phyloP scores from a whole-genome alignment of 176 grass and related monocot species.

The Metroxylon sagu region DNA sequence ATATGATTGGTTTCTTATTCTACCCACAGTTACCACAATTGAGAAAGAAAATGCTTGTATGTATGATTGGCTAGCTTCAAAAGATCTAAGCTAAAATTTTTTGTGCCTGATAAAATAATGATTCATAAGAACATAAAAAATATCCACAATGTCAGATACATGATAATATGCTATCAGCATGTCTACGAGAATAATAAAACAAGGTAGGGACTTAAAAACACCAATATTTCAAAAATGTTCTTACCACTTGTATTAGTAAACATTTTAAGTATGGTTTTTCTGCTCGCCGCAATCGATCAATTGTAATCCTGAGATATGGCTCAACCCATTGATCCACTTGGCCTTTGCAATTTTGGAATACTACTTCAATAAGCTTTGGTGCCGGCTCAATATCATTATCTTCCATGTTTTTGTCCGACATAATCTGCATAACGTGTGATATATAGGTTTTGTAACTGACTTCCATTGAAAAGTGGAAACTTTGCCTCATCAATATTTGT shows the following conservation, averaged over 20 bases:
- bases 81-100: too few relatives aligned
- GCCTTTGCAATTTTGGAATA: conserved; percentile 90
- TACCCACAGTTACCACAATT: too few relatives aligned
- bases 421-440: conserved; percentile 35
- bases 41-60: too few relatives aligned
- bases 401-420: conserved; percentile 67
- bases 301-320: conserved; percentile 56
- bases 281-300: conserved; percentile 50
- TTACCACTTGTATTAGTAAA: conserved; percentile 83
- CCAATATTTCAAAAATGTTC: background rate
- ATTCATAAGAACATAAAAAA: too few relatives aligned
- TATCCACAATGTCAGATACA: too few relatives aligned
- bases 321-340: conserved; percentile 77
- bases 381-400: conserved; percentile 86
- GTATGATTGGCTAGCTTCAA: too few relatives aligned
- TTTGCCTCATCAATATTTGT: too few relatives aligned
- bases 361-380: conserved; percentile 77
- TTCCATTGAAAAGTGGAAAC: too few relatives aligned
- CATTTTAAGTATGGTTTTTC: conserved; percentile 72
- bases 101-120: too few relatives aligned
- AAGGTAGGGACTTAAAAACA: background rate
- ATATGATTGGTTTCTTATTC: too few relatives aligned
- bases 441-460: too few relatives aligned
- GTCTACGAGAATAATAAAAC: conserved; percentile 2
- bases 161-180: background rate